Evolutionary conservation across 345 rosid species (phyloP), one percentile per base, ranked within the genome.

Genomic region (Salix koriyanagi): DNA sequence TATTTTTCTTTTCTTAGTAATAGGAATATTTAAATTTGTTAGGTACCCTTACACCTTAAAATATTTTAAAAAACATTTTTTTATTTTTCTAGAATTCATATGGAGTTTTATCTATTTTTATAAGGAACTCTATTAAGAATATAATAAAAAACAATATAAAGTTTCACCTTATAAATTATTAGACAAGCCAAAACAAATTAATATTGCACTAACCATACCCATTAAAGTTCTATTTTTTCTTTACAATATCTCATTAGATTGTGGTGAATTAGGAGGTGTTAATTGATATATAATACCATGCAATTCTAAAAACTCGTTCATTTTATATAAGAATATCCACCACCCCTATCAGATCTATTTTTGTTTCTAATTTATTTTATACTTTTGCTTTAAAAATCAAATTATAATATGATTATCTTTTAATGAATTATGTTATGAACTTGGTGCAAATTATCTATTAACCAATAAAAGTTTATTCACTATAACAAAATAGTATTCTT

Each of bases 1-100:
- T 37, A 76, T 19, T 44, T 39, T 76, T 21, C 28, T 65, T 36
- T 42, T 76, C 42, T 76, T 76, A 54, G 8, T 8, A 0, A 12
- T 12, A 67, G 30, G 68, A 25, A 67, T 36, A 1, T 13, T 41
- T 0, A 75, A 11, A 4, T 75, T 75, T 50, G 52, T 26, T 34
- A 67, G 26, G 5, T 66, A 75, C 14, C 36, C 74, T 18, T n/a
- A 69, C 30, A 74, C 62, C 46, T 75, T 65, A 4, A 75, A 37
- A 65, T 15, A 65, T 8, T 75, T 75, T 0, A 65, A 11, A 10
- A 19, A 6, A 3, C 34, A 21, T 11, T 2, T 64, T 75, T 34
- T 34, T 25, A 64, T 26, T 50, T 1, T 65, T 65, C 28, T 32
- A 18, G 21, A 64, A n/a, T 39, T 32, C 30, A 65, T 26, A 75